Base-by-base conservation (phyloP, 108 stramenopile species). In the Aurantiochytrium sp. region DNA sequence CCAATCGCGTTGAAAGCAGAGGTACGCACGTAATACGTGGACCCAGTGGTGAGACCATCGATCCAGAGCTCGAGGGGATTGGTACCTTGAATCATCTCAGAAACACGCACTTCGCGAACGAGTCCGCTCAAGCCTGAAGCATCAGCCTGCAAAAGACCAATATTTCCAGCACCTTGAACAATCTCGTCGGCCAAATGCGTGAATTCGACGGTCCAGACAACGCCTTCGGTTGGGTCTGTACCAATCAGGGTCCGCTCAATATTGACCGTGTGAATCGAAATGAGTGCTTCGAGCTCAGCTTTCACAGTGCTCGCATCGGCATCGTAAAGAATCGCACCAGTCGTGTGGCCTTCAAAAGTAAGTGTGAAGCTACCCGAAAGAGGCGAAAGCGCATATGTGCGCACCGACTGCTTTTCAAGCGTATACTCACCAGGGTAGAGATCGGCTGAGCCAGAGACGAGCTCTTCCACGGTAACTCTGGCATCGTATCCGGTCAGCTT, bases 1-100 rank as follows among this genome's bases (percentile, higher is more conserved):
- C 96, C 96, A 60, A 92, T 60, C 35, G 90, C 64, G 92, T 97
- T 97, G 92, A 95, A 95, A 19, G 96, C 95, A 5, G 94, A 93
- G 23, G 96, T 93, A 8, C 95, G 94, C 76, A 91, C 94, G 88
- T 92, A 92, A 90, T 96, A 95, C n/a, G 87, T 60, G 60, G 92
- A 71, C 5, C 96, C 96, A 45, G 91, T 58, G 5, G 69, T 43
- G 14, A 96, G 88, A 18, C 92, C 93, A 19, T 58, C 14, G 57
- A 96, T 91, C 59, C 72, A 92, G 90, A 94, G 93, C 59, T 72
- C 43, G 51, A 93, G 88, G 5, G 93, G 93, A 72, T 94, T 72
- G 4, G 94, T 94, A 28, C 95, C 95, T 60, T 90, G 90, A 5
- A 93, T 72, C 88, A 92, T 93, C 72, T 95, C 95, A 58, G 90